A percentile compares a stretch with the other conserved stretches of the same genome.
Evolutionary conservation across 116 monocot genomes (phyloP).

Genomic region (Papilionanthe hybrid): DNA sequence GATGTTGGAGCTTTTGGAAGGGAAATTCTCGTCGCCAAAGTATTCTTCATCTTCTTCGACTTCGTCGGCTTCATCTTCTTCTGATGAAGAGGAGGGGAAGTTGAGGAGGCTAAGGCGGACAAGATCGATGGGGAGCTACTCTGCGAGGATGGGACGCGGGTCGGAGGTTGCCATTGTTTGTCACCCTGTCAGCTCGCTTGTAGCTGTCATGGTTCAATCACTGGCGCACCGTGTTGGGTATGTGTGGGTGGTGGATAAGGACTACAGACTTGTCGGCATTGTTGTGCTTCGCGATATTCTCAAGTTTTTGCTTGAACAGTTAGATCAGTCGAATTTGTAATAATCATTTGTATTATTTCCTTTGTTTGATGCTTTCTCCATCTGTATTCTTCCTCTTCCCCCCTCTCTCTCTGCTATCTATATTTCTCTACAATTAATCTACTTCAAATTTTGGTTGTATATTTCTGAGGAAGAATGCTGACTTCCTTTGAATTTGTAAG

Average conservation of each 20-base stretch:
- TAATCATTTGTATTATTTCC: too few relatives aligned
- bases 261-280: slow-evolving; percentile 50
- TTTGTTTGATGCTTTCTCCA: too few relatives aligned
- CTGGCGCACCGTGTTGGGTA: slow-evolving; percentile 70
- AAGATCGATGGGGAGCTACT: slow-evolving; percentile 20
- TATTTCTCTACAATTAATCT: too few relatives aligned
- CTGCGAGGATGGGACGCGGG: slow-evolving; percentile 35
- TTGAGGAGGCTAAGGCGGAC: slow-evolving; percentile 5
- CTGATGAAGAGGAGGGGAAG: slow-evolving; percentile 17
- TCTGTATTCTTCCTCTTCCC: too few relatives aligned
- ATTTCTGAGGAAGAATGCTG: too few relatives aligned
- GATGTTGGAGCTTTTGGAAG: slow-evolving; percentile 35
- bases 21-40: neutral
- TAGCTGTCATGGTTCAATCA: slow-evolving; percentile 80
- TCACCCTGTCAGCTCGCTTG: slow-evolving; percentile 66
- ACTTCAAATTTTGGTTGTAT: too few relatives aligned
- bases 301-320: slow-evolving; percentile 37
- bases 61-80: slow-evolving; percentile 8
- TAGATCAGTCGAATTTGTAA: neutral
- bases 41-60: slow-evolving; percentile 6
- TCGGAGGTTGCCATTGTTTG: slow-evolving; percentile 60
- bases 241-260: slow-evolving; percentile 80
- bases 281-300: slow-evolving; percentile 54
- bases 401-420: too few relatives aligned
- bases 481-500: too few relatives aligned